Evolutionary conservation across 2,329 filamentous ascomycete genomes (phyloP).

Genomic region (Colletotrichum somersetense): DNA sequence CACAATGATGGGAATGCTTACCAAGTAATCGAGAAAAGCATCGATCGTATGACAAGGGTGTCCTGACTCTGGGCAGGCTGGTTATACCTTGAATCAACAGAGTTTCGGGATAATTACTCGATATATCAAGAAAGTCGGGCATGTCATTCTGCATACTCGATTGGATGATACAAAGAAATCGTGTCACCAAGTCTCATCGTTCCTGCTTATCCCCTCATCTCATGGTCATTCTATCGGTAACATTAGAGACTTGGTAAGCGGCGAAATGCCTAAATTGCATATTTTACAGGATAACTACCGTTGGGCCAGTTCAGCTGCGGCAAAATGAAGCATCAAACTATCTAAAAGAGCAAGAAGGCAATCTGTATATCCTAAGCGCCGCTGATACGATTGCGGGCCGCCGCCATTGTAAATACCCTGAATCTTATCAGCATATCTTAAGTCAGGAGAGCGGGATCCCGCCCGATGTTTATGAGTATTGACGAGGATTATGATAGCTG

Average conservation of each 20-base stretch:
- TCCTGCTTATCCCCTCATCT: not conserved
- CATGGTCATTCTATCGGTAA: not conserved
- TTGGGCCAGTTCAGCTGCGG: slow-evolving; percentile 8
- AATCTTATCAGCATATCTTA: slow-evolving; percentile 25
- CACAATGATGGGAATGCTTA: not conserved
- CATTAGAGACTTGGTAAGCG: not conserved
- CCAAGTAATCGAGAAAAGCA: not conserved
- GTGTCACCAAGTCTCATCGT: not conserved
- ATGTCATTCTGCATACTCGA: not conserved
- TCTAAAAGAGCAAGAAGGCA: not conserved
- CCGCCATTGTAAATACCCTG: slow-evolving; percentile 24
- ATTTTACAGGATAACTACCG: not conserved
- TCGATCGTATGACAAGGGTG: no score
- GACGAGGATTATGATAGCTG: slow-evolving; percentile 7
- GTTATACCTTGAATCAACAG: not conserved
- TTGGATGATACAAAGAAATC: not conserved
- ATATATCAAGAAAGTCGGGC: not conserved
- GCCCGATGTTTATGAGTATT: not conserved
- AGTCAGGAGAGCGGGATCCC: slow-evolving; percentile 19
- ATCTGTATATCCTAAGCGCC: not conserved
- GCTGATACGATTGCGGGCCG: slow-evolving; percentile 13
- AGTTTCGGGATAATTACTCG: not conserved
- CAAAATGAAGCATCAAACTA: not conserved
- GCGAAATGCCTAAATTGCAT: not conserved
- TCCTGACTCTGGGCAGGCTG: no score